Evolutionary conservation across 1,284 basidiomycete genomes (phyloP), one percentile per base, ranked within the genome.

Genomic region (Pseudozyma thailandica): DNA sequence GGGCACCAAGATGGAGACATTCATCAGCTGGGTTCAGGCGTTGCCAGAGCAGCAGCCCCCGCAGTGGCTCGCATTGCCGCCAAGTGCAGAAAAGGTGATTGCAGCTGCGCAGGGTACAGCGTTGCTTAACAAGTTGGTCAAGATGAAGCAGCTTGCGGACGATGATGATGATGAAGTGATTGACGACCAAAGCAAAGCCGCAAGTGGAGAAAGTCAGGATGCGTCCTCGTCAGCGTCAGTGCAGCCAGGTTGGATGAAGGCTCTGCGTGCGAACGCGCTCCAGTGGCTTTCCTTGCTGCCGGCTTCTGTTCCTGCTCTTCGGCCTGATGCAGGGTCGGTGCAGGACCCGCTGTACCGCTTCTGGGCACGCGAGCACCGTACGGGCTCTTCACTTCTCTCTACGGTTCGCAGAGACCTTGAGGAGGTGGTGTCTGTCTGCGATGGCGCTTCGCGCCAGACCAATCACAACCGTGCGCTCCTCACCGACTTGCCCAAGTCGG

Each of bases 11-110:
- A 81, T 80, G 74, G 78, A 77, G 21, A 74, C 72, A 8, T 81
- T 80, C 44, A 55, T 75, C 28, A 64, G 62, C 27, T 82, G 81
- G 81, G 76, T 77, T 3, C 65, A 72, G 31, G 66, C 62, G 16
- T 53, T 82, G 37, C 80, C 80, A 35, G 79, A 82, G 35, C 79
- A 82, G 48, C 81, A 82, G 55, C 81, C 81, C 10, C 75, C 78
- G 15, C 71, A 78, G 45, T 82, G 81, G 81, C 68, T 82, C 26
- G 72, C 75, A 7, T 62, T 82, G 50, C 79, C 81, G 37, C 72
- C 80, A 3, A 78, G 65, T 25, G 80, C 81, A 4, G 80, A 82
- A 46, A 75, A 77, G 44, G 76, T 78, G 50, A 77, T 79, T 28
- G 81, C 81, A 1, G 77, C 72, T 10, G 74, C 75, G 10, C 77